Conservation (phyloP, 2,329 filamentous ascomycete species). For the Triangularia verruculosa region DNA sequence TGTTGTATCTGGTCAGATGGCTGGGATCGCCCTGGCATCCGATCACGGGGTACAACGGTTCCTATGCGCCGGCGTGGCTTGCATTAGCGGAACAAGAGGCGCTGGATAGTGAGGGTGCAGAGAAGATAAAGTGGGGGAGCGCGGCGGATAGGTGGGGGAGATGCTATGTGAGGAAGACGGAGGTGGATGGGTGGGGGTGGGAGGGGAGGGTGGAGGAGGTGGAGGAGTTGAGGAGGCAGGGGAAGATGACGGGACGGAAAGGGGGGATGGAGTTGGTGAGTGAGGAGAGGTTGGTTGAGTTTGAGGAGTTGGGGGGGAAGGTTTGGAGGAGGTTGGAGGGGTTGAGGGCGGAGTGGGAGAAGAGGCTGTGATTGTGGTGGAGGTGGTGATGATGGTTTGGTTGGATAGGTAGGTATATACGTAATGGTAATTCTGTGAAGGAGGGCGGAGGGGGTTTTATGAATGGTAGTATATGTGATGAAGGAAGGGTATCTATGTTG, state of each 20-base stretch:
- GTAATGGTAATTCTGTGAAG: no score
- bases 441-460: no score
- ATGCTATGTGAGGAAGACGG: slow-evolving; percentile 67
- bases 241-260: slow-evolving; percentile 57
- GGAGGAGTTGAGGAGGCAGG: slow-evolving; percentile 44
- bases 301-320: slow-evolving; percentile 58
- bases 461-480: no score
- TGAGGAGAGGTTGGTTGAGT: slow-evolving; percentile 55
- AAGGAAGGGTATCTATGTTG: no score
- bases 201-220: slow-evolving; percentile 50
- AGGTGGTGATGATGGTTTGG: neutral
- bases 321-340: slow-evolving; percentile 72
- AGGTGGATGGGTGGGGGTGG: slow-evolving; percentile 84
- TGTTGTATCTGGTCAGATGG: slow-evolving; percentile 70
- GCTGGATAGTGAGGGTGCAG: slow-evolving; percentile 53
- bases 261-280: slow-evolving; percentile 57
- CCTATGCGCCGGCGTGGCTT: slow-evolving; percentile 74
- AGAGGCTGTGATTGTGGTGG: slow-evolving; percentile 30
- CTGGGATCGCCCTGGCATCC: slow-evolving; percentile 88
- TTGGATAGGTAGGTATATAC: neutral
- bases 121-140: slow-evolving; percentile 80
- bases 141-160: slow-evolving; percentile 58
- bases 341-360: slow-evolving; percentile 65
- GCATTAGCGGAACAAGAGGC: slow-evolving; percentile 63
- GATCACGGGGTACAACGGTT: slow-evolving; percentile 71